Evolutionary conservation across 169 alveolate species (phyloP).

Genomic region (Eimeria praecox): DNA sequence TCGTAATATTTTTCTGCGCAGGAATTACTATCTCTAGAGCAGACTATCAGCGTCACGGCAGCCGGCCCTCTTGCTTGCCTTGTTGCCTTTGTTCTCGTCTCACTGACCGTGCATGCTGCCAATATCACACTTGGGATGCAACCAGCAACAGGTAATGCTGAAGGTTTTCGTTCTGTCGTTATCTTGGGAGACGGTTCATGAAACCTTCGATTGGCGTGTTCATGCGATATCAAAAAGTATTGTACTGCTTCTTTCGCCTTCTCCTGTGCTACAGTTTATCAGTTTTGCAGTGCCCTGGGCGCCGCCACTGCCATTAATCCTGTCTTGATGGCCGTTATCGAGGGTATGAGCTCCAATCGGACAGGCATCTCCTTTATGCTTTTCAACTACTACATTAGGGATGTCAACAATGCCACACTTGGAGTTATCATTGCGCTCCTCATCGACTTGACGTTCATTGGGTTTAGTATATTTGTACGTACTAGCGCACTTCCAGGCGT

Average conservation of each 20-base stretch:
- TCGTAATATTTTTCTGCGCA: background rate
- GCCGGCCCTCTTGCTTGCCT: conserved; percentile 66
- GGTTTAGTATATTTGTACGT: conserved; percentile 54
- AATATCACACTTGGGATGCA: conserved; percentile 54
- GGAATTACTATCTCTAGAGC: conserved; percentile 41
- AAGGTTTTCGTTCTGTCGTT: background rate
- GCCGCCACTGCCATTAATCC: conserved; percentile 73
- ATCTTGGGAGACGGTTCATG: background rate
- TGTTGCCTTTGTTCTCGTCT: conserved; percentile 51
- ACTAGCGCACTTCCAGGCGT: background rate
- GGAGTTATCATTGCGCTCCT: conserved; percentile 74
- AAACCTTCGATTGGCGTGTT: background rate
- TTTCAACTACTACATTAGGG: conserved; percentile 44
- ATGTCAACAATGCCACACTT: conserved; percentile 61
- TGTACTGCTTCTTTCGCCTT: background rate
- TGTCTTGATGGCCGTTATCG: conserved; percentile 36
- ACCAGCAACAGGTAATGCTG: conserved; percentile 43
- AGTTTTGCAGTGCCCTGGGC: conserved; percentile 74
- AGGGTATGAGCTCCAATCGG: conserved; percentile 21
- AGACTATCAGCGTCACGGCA: conserved; percentile 21
- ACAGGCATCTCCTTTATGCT: conserved; percentile 59
- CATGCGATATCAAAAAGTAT: background rate
- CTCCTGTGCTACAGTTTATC: conserved; percentile 60
- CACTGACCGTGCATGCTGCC: conserved; percentile 45
- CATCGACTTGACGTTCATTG: conserved; percentile 68